phyloP scores from a whole-genome alignment of 202 grass and related monocot genomes.

The Panicum hallii region DNA sequence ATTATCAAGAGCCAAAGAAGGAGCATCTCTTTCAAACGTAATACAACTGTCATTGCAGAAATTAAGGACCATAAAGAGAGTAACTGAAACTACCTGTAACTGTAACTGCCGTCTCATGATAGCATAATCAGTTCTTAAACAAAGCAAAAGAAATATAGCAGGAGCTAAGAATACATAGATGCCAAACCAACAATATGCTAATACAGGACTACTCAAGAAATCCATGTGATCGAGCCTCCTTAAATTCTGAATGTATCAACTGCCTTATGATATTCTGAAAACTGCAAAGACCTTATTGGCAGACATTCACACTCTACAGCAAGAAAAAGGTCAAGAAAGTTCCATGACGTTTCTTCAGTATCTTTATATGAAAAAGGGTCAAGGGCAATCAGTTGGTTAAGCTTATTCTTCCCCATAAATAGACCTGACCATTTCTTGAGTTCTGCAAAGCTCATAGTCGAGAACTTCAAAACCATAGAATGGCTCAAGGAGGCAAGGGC shows the following conservation, averaged over 20 bases:
- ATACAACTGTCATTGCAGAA: background rate
- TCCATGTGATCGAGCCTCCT: background rate
- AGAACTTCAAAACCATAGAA: background rate
- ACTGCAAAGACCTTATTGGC: background rate
- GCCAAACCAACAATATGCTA: background rate
- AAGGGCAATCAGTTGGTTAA: background rate
- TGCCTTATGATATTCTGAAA: background rate
- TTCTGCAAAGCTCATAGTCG: background rate
- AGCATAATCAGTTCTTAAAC: background rate
- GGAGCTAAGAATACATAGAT: background rate
- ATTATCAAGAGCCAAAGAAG: background rate
- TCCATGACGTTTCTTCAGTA: background rate
- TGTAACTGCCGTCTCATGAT: background rate
- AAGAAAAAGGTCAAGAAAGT: background rate
- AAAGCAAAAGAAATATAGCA: background rate
- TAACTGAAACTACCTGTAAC: slow-evolving; percentile 5
- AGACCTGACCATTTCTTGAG: background rate
- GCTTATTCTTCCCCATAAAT: slow-evolving; percentile 23
- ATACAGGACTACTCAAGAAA: background rate
- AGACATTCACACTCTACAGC: background rate
- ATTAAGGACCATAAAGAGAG: background rate
- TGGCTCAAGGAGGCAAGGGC: background rate
- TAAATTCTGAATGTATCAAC: background rate
- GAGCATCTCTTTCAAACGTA: background rate
- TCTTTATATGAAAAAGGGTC: background rate